These are phyloP conservation scores for Penicillium tannophilum DNA, from an alignment of 495 filamentous ascomycete species.

Conservation along the genomic window DNA sequence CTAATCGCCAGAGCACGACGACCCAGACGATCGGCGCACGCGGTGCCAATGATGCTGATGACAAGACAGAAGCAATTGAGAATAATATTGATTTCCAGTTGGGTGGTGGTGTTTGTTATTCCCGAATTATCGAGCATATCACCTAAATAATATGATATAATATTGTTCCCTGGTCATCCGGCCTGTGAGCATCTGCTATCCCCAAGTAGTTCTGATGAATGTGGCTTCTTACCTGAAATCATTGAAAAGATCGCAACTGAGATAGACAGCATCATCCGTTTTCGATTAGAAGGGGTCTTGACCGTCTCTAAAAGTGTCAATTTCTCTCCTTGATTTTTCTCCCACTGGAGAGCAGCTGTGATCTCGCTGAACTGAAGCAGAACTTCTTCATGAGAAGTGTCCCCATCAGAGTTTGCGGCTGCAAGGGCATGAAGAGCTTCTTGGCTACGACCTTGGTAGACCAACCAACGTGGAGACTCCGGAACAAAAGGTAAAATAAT, in stretches of 20 bases:
- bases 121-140: constrained; percentile 4
- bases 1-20: constrained; percentile 1
- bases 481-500: no score
- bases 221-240: constrained; percentile 4
- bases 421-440: no score
- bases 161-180: no score
- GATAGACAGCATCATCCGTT: constrained; percentile 3
- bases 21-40: not conserved
- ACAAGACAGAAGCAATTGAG: constrained; percentile 4
- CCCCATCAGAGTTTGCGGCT: no score
- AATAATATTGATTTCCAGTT: constrained; percentile 9
- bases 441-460: no score
- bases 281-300: constrained; percentile 4
- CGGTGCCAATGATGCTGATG: not conserved
- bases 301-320: constrained; percentile 1
- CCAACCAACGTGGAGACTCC: no score
- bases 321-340: no score
- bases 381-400: no score
- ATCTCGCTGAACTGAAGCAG: no score
- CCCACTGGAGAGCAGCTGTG: no score
- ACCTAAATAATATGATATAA: no score
- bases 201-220: not conserved
- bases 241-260: constrained; percentile 5
- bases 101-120: constrained; percentile 5
- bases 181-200: not conserved